A percentile compares a stretch with the other conserved stretches of the same genome.
Evolutionary conservation across 2,329 filamentous ascomycete genomes (phyloP).

Genomic region (Claviceps maximensis): DNA sequence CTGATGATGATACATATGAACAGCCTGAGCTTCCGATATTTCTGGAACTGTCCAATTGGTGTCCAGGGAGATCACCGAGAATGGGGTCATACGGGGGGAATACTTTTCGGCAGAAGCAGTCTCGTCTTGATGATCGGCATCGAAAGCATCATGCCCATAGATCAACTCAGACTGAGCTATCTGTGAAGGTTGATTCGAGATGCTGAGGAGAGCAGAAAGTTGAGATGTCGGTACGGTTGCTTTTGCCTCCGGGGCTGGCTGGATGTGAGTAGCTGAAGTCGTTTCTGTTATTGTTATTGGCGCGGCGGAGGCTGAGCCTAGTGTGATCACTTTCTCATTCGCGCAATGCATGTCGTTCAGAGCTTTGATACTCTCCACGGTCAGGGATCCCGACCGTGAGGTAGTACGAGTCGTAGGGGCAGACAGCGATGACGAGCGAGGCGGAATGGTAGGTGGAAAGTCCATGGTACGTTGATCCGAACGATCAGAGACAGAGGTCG

Average conservation of each 20-base stretch:
- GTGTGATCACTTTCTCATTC: not conserved
- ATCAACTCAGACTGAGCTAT: conserved; percentile 1
- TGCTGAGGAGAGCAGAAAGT: not conserved
- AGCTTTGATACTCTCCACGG: conserved; percentile 43
- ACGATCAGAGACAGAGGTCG: conserved; percentile 34
- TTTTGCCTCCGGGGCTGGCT: not conserved
- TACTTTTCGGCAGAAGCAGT: conserved; percentile 38
- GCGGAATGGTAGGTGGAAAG: conserved; percentile 43
- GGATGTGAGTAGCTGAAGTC: not conserved
- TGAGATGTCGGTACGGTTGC: not conserved
- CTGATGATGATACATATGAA: conserved; percentile 50
- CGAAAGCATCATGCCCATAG: conserved; percentile 17
- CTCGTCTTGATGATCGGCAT: conserved; percentile 39
- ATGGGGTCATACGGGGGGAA: conserved; percentile 46
- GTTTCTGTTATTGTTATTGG: not conserved
- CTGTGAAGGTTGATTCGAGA: not conserved
- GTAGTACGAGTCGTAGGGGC: conserved; percentile 47
- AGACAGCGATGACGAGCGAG: conserved; percentile 46
- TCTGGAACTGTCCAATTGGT: conserved; percentile 49
- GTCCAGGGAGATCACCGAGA: conserved; percentile 48
- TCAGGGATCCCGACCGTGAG: conserved; percentile 23
- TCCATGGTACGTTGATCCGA: conserved; percentile 45
- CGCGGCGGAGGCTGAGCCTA: not conserved
- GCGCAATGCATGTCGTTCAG: conserved; percentile 29
- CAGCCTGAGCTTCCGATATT: conserved; percentile 48